A percentile compares a stretch with the other conserved stretches of the same genome.
These are phyloP conservation scores for Hemisphaericaspora lyxosophila DNA, from an alignment of 1,139 yeast genomes.

Conservation along the genomic window DNA sequence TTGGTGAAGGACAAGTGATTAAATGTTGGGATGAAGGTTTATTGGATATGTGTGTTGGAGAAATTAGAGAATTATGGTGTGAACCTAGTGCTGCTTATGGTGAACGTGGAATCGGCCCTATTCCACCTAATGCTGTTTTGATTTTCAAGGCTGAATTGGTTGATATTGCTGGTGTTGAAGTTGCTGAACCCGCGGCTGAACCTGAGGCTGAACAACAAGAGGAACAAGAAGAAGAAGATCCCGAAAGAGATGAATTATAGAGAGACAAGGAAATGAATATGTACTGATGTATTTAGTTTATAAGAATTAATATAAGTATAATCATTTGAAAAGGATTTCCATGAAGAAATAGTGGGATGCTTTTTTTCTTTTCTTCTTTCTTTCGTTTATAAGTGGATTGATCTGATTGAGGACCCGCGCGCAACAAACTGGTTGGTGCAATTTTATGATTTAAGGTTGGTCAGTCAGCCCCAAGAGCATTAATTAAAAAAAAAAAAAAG, in stretches of 20 bases:
- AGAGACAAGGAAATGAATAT: too few species aligned
- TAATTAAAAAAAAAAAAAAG: too few species aligned
- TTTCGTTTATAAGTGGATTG: too few species aligned
- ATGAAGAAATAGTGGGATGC: too few species aligned
- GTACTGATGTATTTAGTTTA: too few species aligned
- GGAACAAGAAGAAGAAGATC: slow-evolving; percentile 3
- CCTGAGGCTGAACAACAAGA: slow-evolving; percentile 5
- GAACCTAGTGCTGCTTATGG: slow-evolving; percentile 83
- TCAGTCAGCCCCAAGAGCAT: too few species aligned
- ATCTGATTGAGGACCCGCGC: too few species aligned
- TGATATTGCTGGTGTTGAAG: slow-evolving; percentile 37
- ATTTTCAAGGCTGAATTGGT: slow-evolving; percentile 58
- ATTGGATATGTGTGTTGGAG: slow-evolving; percentile 79
- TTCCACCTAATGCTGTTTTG: slow-evolving; percentile 73
- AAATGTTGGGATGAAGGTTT: slow-evolving; percentile 89
- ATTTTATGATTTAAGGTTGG: too few species aligned
- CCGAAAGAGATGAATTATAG: slow-evolving; percentile 14
- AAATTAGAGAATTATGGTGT: slow-evolving; percentile 72
- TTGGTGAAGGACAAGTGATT: slow-evolving; percentile 79
- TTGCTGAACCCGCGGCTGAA: slow-evolving; percentile 3
- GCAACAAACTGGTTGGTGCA: too few species aligned
- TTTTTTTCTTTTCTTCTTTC: too few species aligned
- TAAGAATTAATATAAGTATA: too few species aligned
- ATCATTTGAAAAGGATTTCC: too few species aligned
- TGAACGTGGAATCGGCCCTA: slow-evolving; percentile 69